Evolutionary conservation across 768 basidiomycete species (phyloP).

Genomic region (Tremella mesenterica): DNA sequence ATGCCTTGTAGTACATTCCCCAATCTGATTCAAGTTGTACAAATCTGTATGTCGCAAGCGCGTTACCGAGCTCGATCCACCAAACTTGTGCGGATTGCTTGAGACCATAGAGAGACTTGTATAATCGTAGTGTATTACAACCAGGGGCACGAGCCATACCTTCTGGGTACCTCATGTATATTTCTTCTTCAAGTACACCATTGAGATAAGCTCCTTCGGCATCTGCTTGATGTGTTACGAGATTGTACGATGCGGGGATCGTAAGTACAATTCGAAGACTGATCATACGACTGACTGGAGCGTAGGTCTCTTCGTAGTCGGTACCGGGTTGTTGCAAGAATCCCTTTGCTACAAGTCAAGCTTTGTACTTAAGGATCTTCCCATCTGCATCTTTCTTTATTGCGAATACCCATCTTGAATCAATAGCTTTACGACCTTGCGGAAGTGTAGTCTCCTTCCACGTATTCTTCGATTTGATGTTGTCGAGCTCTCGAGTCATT

Average conservation of each 20-base stretch:
- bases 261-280: conserved; percentile 17
- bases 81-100: conserved; percentile 21
- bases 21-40: conserved; percentile 14
- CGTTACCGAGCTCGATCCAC: conserved; percentile 12
- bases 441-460: conserved; percentile 38
- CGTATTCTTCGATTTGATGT: conserved; percentile 29
- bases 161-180: conserved; percentile 29
- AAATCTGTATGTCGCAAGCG: conserved; percentile 10
- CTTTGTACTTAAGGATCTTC: conserved; percentile 6
- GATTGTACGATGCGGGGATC: conserved; percentile 8
- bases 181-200: conserved; percentile 21
- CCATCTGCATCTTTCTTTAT: conserved; percentile 35
- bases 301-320: conserved; percentile 49
- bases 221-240: conserved; percentile 20
- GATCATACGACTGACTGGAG: conserved; percentile 30
- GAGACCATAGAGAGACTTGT: conserved; percentile 12
- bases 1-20: conserved; percentile 17
- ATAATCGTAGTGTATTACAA: conserved; percentile 1
- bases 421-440: conserved; percentile 39
- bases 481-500: conserved; percentile 27
- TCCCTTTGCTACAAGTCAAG: too few species aligned
- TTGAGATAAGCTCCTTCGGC: conserved; percentile 9
- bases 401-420: conserved; percentile 44
- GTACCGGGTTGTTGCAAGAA: conserved; percentile 47
- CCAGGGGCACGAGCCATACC: background rate